These are phyloP conservation scores for Penicillium salamii DNA, from an alignment of 495 filamentous ascomycete species.

Conservation along the genomic window DNA sequence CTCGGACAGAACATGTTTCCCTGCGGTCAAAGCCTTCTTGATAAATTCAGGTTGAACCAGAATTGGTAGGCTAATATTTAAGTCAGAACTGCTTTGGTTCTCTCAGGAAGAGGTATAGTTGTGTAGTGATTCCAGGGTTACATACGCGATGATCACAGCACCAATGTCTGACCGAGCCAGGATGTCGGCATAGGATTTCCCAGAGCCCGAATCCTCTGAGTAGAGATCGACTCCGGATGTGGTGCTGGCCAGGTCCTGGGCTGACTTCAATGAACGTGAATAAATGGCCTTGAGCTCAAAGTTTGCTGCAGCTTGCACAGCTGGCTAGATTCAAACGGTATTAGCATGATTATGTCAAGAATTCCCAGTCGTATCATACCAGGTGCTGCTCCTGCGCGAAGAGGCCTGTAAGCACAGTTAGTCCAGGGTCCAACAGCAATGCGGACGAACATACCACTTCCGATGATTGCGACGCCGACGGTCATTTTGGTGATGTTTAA, in stretches of 20 bases:
- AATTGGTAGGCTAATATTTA: slow-evolving; percentile 41
- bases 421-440: neutral
- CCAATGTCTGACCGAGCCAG: slow-evolving; percentile 62
- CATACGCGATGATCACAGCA: slow-evolving; percentile 66
- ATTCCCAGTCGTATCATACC: slow-evolving; percentile 27
- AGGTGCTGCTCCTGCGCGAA: slow-evolving; percentile 44
- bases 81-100: neutral
- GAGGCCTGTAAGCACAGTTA: slow-evolving; percentile 39
- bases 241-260: slow-evolving; percentile 37
- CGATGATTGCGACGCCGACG: slow-evolving; percentile 65
- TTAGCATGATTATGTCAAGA: neutral
- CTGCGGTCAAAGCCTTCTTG: slow-evolving; percentile 53
- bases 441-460: slow-evolving; percentile 54
- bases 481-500: slow-evolving; percentile 24
- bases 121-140: slow-evolving; percentile 3
- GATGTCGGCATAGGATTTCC: slow-evolving; percentile 54
- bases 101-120: neutral
- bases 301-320: slow-evolving; percentile 42
- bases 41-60: slow-evolving; percentile 39
- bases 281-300: slow-evolving; percentile 59
- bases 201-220: slow-evolving; percentile 58
- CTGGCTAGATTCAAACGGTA: slow-evolving; percentile 40
- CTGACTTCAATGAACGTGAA: slow-evolving; percentile 56
- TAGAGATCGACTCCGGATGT: slow-evolving; percentile 50
- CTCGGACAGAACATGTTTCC: slow-evolving; percentile 82